A percentile compares a stretch with the other conserved stretches of the same genome.
These are phyloP conservation scores for Viola pubescens DNA, from an alignment of 441 rosid genomes.

Conservation along the genomic window DNA sequence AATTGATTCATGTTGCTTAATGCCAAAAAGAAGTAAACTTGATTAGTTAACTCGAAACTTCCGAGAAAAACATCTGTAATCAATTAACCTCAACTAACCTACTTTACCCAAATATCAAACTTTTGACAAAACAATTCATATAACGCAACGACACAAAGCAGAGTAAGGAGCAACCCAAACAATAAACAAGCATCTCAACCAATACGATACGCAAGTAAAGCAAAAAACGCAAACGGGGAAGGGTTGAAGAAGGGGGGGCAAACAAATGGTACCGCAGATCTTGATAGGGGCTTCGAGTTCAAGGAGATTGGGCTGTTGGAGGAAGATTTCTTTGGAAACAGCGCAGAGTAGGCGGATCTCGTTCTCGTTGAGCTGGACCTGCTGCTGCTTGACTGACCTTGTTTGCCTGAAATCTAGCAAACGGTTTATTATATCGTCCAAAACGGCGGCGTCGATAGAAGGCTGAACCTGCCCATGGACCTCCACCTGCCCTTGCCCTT, in stretches of 20 bases:
- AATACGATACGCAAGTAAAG: background rate
- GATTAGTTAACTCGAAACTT: background rate
- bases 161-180: background rate
- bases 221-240: background rate
- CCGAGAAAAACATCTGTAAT: background rate
- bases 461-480: constrained; percentile 22
- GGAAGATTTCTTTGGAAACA: constrained; percentile 61
- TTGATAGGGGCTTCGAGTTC: constrained; percentile 94
- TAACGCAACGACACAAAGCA: background rate
- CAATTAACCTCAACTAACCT: background rate
- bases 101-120: background rate
- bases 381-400: constrained; percentile 53
- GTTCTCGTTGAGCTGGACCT: constrained; percentile 69
- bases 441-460: constrained; percentile 47
- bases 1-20: no score
- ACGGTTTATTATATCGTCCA: constrained; percentile 68
- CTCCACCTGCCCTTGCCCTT: constrained; percentile 22
- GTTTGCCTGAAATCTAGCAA: constrained; percentile 61
- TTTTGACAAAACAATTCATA: background rate
- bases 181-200: background rate
- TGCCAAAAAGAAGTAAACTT: no score
- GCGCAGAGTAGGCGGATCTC: constrained; percentile 89
- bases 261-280: constrained; percentile 64
- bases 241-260: background rate
- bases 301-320: constrained; percentile 83